These are phyloP conservation scores for Phoenix dactylifera DNA, from an alignment of 176 grass and related monocot genomes.

Conservation along the genomic window DNA sequence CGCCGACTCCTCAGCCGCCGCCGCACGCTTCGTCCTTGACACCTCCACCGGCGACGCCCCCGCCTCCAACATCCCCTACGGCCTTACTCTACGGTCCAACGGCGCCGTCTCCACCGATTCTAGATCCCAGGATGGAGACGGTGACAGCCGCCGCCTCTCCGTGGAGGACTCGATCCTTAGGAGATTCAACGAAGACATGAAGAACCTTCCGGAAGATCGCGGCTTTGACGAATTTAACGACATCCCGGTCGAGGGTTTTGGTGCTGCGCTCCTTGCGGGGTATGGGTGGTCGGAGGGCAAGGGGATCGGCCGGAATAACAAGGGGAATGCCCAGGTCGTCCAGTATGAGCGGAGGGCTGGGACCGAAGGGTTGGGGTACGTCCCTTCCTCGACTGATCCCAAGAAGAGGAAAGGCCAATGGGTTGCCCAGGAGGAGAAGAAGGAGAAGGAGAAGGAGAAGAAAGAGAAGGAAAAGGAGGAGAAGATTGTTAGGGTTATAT, in stretches of 20 bases:
- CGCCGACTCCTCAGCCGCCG: conserved; percentile 40
- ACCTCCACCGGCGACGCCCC: conserved; percentile 53
- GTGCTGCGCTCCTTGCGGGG: conserved; percentile 58
- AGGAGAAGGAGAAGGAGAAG: conserved; percentile 4
- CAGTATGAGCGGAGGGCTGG: conserved; percentile 49
- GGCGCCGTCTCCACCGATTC: not conserved
- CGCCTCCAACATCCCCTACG: conserved; percentile 44
- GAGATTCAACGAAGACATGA: conserved; percentile 74
- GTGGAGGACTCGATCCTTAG: conserved; percentile 43
- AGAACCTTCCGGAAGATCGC: conserved; percentile 56
- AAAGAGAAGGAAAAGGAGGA: conserved; percentile 8
- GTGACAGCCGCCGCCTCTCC: not conserved
- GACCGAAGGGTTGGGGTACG: conserved; percentile 60
- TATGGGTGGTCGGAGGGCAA: conserved; percentile 88
- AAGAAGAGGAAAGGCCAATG: conserved; percentile 43
- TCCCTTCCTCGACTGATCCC: conserved; percentile 53
- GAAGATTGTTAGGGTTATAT: conserved; percentile 4
- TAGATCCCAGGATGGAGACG: not conserved
- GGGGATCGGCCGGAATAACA: conserved; percentile 66
- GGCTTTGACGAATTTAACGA: conserved; percentile 65
- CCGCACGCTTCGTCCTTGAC: conserved; percentile 67
- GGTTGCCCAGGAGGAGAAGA: conserved; percentile 18
- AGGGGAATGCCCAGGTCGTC: conserved; percentile 52
- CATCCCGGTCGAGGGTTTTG: conserved; percentile 59
- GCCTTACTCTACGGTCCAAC: conserved; percentile 49